These are phyloP conservation scores for Phytophthora brassicae DNA, from an alignment of 352 stramenopile species.

Conservation along the genomic window DNA sequence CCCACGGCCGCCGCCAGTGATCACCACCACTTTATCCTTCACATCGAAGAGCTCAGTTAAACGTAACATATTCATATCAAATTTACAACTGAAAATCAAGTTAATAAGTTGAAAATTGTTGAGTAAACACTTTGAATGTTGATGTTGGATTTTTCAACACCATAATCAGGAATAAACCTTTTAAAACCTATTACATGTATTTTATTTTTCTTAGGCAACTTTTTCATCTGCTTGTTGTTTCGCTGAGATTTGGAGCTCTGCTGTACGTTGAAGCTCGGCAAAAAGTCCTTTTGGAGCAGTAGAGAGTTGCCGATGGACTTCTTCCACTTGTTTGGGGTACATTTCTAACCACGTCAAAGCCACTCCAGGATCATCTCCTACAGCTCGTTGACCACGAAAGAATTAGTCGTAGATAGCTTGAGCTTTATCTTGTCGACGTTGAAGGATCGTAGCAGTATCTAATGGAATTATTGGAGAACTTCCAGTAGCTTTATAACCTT, in stretches of 20 bases:
- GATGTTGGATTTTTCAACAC: neutral
- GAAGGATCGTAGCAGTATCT: slow-evolving; percentile 34
- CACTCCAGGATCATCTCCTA: slow-evolving; percentile 1
- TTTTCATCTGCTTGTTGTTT: slow-evolving; percentile 7
- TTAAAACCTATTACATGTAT: too few relatives aligned
- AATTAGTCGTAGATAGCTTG: slow-evolving; percentile 54
- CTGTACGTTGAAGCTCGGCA: slow-evolving; percentile 51
- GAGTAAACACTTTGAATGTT: neutral
- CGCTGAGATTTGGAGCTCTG: slow-evolving; percentile 50
- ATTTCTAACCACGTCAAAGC: slow-evolving; percentile 51
- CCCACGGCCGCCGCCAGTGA: slow-evolving; percentile 92
- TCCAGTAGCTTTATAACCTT: slow-evolving; percentile 56
- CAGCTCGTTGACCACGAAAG: slow-evolving; percentile 18
- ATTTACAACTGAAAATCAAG: too few relatives aligned
- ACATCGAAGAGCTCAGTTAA: slow-evolving; percentile 73
- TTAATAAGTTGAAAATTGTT: too few relatives aligned
- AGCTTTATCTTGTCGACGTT: slow-evolving; percentile 43
- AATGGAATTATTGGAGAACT: slow-evolving; percentile 36
- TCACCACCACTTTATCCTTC: slow-evolving; percentile 79
- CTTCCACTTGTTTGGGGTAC: slow-evolving; percentile 46
- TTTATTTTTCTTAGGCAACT: neutral
- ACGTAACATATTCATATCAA: too few relatives aligned
- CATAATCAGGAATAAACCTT: neutral
- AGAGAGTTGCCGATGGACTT: slow-evolving; percentile 32
- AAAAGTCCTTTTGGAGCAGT: slow-evolving; percentile 44